Base-by-base conservation (phyloP, 1,284 basidiomycete genomes). In the Malassezia sp. region DNA sequence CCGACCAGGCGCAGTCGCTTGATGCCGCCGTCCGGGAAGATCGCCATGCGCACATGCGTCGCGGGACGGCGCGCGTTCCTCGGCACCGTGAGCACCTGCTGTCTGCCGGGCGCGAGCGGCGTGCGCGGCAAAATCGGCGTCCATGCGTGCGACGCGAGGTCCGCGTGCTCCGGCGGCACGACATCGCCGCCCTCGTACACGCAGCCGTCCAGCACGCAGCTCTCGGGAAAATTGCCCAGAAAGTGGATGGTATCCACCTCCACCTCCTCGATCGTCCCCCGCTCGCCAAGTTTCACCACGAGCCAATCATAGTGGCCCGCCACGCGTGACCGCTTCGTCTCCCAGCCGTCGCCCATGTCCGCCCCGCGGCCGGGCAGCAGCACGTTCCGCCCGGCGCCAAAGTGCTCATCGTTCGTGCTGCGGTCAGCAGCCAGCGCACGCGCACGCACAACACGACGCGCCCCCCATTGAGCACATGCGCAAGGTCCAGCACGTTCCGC, bases 271-370 rank as follows among this genome's bases (percentile, higher is more conserved):
- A 96, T 75, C 52, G 76, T 74, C 8, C 87, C 86, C 11, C 53
- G 45, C 40, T 62, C 55, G 34, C 51, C 64, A 83, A 97, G 75
- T 73, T 82, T 83, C 55, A 93, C 81, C 46, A 96, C 78, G 3
- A 80, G 83, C 85, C 86, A 95, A 62, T 97, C 90, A 48, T 81
- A 84, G 63, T 93, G 82, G 38, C 80, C 81, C 43, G 78, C 75
- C 33, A 75, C 74, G 40, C 91, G 77, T 59, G 83, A 89, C 45
- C 93, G 79, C 68, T 85, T 86, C 1, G 91, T 96, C 73, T 97
- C 91, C 93, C 91, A 97, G 5, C 93, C 91, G 67, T 96, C 90
- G 14, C 88, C 82, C 89, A 97, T 97, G 64, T 93, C 84, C 66
- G 66, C 64, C 68, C 84, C 84, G 70, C 91, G 74, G 26, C 91